phyloP scores from a whole-genome alignment of 140 eudicot genomes.

The Anethum foeniculum region DNA sequence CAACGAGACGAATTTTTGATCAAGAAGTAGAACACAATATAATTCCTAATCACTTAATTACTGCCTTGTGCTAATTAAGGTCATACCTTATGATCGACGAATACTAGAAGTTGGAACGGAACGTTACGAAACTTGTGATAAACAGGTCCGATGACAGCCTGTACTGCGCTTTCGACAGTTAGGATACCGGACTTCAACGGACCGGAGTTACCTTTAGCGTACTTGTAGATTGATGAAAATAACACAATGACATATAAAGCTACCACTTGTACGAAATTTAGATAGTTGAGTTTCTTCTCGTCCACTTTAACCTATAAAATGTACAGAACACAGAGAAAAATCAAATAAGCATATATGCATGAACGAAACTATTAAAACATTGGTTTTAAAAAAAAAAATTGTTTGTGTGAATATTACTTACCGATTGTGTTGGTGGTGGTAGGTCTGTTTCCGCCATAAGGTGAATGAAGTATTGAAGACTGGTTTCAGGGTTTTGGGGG shows the following conservation, averaged over 20 bases:
- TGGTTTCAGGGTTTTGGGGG: slow-evolving; percentile 1
- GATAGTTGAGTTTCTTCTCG: slow-evolving; percentile 45
- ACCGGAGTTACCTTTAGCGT: slow-evolving; percentile 56
- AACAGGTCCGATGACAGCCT: slow-evolving; percentile 53
- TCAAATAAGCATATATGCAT: no score
- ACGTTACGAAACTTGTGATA: slow-evolving; percentile 48
- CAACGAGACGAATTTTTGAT: not conserved
- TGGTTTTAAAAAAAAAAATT: not conserved
- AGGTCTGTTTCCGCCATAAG: slow-evolving; percentile 33
- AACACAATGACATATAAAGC: slow-evolving; percentile 40
- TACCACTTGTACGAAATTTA: slow-evolving; percentile 55
- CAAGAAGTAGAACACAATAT: not conserved
- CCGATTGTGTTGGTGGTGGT: slow-evolving; percentile 27
- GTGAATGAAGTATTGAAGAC: not conserved
- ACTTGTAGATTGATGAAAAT: slow-evolving; percentile 40
- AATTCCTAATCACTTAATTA: no score
- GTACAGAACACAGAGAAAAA: not conserved
- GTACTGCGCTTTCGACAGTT: slow-evolving; percentile 55
- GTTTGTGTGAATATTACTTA: not conserved
- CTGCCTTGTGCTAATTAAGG: no score
- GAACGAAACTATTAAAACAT: not conserved
- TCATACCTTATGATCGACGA: slow-evolving; percentile 60
- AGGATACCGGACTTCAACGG: slow-evolving; percentile 49
- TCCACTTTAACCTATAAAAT: slow-evolving; percentile 35
- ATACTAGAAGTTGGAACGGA: slow-evolving; percentile 48